These are phyloP conservation scores for Tricharina praecox DNA, from an alignment of 495 filamentous ascomycete species.

Conservation along the genomic window DNA sequence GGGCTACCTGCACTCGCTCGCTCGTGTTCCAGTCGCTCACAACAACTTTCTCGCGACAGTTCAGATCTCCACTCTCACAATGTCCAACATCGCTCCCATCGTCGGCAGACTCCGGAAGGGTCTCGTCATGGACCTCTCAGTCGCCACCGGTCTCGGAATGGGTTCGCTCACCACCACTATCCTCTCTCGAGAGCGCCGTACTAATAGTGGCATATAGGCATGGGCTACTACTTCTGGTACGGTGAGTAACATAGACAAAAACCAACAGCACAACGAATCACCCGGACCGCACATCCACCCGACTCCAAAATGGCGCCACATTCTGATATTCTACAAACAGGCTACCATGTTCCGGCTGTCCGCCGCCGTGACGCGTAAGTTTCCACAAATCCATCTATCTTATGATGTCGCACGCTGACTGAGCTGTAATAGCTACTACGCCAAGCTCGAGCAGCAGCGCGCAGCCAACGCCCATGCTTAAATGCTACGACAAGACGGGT, in stretches of 20 bases:
- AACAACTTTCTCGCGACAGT: too few species aligned
- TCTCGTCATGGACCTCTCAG: conserved; percentile 63
- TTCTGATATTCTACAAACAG: conserved; percentile 29
- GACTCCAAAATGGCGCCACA: background rate
- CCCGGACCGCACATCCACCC: conserved; percentile 6
- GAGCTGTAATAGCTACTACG: conserved; percentile 38
- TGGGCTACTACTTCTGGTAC: conserved; percentile 70
- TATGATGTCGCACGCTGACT: background rate
- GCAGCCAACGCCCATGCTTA: conserved; percentile 33
- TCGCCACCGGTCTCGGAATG: conserved; percentile 47
- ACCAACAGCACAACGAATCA: conserved; percentile 1
- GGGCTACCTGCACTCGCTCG: too few species aligned
- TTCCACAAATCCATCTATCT: background rate
- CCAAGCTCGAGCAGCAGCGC: conserved; percentile 51
- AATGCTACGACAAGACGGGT: too few species aligned
- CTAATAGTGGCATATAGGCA: conserved; percentile 28
- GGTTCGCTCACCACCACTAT: conserved; percentile 8
- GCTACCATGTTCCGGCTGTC: conserved; percentile 63
- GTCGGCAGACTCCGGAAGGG: conserved; percentile 49
- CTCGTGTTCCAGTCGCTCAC: too few species aligned
- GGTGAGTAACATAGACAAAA: conserved; percentile 25
- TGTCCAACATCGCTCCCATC: conserved; percentile 20
- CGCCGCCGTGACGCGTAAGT: conserved; percentile 46
- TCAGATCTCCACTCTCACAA: too few species aligned
- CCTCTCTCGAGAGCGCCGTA: background rate